These are phyloP conservation scores for Biscogniauxia sp. DNA, from an alignment of 2,329 filamentous ascomycete species.

Conservation along the genomic window DNA sequence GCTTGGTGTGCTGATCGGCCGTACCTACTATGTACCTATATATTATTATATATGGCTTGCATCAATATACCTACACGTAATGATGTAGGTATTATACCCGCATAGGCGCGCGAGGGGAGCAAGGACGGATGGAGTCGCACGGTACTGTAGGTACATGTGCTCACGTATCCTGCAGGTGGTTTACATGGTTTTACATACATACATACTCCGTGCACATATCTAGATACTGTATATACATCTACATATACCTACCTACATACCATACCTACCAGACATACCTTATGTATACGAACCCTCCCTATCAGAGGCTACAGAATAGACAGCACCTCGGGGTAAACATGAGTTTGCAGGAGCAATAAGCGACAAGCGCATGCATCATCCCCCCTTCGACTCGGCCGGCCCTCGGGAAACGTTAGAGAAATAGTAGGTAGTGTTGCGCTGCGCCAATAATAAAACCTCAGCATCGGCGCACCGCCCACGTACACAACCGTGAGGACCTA, in stretches of 20 bases:
- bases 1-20: neutral
- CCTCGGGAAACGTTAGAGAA: slow-evolving; percentile 19
- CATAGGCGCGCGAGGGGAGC: neutral
- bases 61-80: neutral
- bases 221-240: neutral
- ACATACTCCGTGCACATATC: neutral
- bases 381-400: neutral
- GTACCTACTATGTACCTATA: neutral
- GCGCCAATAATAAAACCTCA: slow-evolving; percentile 20
- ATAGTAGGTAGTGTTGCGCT: slow-evolving; percentile 15
- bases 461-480: slow-evolving; percentile 9
- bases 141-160: neutral
- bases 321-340: neutral
- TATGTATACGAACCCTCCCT: neutral
- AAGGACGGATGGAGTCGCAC: neutral
- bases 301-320: neutral
- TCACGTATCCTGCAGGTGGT: neutral
- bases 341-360: neutral
- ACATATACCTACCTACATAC: too few species aligned
- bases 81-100: neutral
- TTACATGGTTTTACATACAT: neutral
- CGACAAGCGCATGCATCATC: neutral
- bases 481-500: neutral
- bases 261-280: too few species aligned
- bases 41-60: neutral